Evolutionary conservation across 345 rosid genomes (phyloP).

Genomic region (Camelina neglecta): DNA sequence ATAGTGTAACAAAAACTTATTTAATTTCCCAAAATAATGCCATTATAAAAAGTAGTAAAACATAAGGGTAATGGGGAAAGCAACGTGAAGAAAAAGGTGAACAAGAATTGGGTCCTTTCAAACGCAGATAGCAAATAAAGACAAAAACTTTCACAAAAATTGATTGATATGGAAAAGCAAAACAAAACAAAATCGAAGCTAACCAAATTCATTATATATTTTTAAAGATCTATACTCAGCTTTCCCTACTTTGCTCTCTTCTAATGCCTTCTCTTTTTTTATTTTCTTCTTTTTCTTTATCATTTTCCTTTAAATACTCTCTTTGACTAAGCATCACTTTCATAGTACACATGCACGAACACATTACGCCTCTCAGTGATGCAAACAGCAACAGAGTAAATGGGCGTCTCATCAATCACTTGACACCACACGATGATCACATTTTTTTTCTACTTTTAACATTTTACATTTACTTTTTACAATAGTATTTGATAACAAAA

Average conservation of each 20-base stretch:
- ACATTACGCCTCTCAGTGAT: slow-evolving; percentile 38
- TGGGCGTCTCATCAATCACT: slow-evolving; percentile 37
- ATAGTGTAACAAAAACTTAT: slow-evolving; percentile 2
- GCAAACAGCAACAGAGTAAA: slow-evolving; percentile 27
- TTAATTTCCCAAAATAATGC: not conserved
- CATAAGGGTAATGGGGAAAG: slow-evolving; percentile 10
- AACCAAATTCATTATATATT: slow-evolving; percentile 12
- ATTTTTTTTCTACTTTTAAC: not conserved
- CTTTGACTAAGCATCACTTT: slow-evolving; percentile 47
- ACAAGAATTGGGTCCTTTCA: slow-evolving; percentile 33
- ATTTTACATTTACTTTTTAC: not conserved
- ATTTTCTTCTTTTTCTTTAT: slow-evolving; percentile 2
- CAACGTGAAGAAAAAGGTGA: slow-evolving; percentile 34
- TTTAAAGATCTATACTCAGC: slow-evolving; percentile 11
- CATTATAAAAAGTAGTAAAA: slow-evolving; percentile 4
- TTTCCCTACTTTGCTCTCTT: slow-evolving; percentile 32
- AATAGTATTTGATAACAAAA: not conserved
- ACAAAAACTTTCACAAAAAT: slow-evolving; percentile 39
- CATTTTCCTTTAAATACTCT: slow-evolving; percentile 22
- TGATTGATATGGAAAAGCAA: slow-evolving; percentile 29
- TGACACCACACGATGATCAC: slow-evolving; percentile 38
- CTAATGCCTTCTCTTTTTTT: slow-evolving; percentile 31
- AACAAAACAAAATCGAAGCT: slow-evolving; percentile 21
- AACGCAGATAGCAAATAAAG: slow-evolving; percentile 39
- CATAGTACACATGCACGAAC: slow-evolving; percentile 46